A percentile compares a stretch with the other conserved stretches of the same genome.
phyloP scores from a whole-genome alignment of 257 asterid species.

The Buddleja alternifolia region DNA sequence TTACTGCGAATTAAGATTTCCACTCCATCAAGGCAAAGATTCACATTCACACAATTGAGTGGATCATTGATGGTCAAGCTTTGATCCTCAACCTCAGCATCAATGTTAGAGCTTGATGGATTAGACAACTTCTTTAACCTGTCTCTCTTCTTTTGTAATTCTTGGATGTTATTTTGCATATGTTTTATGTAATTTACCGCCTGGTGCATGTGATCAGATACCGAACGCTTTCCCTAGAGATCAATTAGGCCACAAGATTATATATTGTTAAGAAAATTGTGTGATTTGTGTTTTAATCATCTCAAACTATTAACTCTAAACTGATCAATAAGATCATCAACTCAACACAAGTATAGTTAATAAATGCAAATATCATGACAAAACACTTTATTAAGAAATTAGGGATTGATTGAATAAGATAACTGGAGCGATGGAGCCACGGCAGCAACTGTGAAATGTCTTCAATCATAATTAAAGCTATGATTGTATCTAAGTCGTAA shows the following conservation, averaged over 20 bases:
- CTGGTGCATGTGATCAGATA: slow-evolving; percentile 48
- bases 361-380: no score
- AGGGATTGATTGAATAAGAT: no score
- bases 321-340: no score
- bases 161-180: slow-evolving; percentile 40
- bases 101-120: neutral
- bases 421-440: no score
- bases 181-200: slow-evolving; percentile 48
- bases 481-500: no score
- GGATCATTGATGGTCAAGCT: neutral
- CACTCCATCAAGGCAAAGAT: slow-evolving; percentile 21
- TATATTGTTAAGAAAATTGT: neutral
- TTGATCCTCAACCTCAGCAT: neutral
- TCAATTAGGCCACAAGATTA: neutral
- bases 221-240: slow-evolving; percentile 54
- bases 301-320: no score
- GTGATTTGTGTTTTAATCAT: neutral
- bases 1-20: slow-evolving; percentile 39
- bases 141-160: slow-evolving; percentile 37
- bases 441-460: no score
- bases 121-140: slow-evolving; percentile 19
- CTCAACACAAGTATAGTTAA: no score
- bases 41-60: slow-evolving; percentile 25
- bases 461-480: no score
- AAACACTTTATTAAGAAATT: no score